Evolutionary conservation across 495 filamentous ascomycete genomes (phyloP).

Genomic region (Penicillium atrosanguineum): DNA sequence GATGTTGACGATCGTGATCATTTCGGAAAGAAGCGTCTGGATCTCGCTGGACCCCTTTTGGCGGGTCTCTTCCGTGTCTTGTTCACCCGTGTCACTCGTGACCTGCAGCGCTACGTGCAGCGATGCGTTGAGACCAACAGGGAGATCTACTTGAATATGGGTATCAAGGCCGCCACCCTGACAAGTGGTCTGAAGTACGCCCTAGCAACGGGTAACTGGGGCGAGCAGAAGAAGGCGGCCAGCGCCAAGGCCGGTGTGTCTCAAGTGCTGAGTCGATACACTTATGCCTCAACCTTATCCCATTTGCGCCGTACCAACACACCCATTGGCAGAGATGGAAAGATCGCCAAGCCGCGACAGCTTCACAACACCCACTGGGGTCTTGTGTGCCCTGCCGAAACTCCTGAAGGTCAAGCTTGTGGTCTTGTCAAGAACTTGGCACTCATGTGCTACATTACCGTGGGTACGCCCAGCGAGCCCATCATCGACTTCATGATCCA

Average conservation of each 20-base stretch:
- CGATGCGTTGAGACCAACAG: conserved; percentile 82
- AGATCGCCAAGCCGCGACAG: conserved; percentile 96
- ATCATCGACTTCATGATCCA: conserved; percentile 94
- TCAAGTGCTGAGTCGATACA: conserved; percentile 97
- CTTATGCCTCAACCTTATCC: conserved; percentile 91
- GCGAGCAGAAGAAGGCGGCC: conserved; percentile 97
- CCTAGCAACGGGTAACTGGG: conserved; percentile 98
- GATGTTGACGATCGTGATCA: conserved; percentile 98
- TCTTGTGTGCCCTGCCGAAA: conserved; percentile 94
- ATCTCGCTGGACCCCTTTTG: conserved; percentile 90
- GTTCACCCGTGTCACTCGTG: conserved; percentile 81
- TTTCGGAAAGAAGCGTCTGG: conserved; percentile 97
- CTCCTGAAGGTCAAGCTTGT: conserved; percentile 97
- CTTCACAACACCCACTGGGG: conserved; percentile 99
- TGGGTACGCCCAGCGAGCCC: conserved; percentile 83
- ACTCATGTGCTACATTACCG: conserved; percentile 96
- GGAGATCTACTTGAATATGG: conserved; percentile 85
- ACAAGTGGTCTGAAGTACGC: conserved; percentile 95
- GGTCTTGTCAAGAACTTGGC: conserved; percentile 97
- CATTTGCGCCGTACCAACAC: conserved; percentile 97
- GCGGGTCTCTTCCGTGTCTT: conserved; percentile 89
- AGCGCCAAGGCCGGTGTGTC: conserved; percentile 94
- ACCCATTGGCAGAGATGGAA: conserved; percentile 94
- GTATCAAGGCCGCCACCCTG: conserved; percentile 84
- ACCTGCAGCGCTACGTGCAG: conserved; percentile 86